Base-by-base conservation (phyloP, 495 filamentous ascomycete genomes). In the Achaetomiella virescens region DNA sequence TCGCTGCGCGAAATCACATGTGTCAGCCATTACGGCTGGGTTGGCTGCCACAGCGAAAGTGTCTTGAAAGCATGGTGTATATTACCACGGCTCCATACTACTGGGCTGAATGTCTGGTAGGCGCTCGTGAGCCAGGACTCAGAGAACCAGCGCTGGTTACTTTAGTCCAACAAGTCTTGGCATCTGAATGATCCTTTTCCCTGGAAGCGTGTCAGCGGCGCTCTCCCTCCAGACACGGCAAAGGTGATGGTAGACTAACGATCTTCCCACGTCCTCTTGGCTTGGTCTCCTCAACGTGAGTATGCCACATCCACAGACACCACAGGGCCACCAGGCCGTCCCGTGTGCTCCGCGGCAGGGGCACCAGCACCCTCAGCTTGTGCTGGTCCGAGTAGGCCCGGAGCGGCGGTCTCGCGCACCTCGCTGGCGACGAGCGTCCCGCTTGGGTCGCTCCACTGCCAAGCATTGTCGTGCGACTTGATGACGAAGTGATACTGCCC, bases 261-360 rank as follows among this genome's bases (percentile, higher is more conserved):
- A 21, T 60, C 58, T 9, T 46, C 37, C 58, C 52, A 56, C 8
- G 52, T 51, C 33, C 6, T 48, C 42, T 45, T 50, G 27, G 37
- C 8, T 4, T 49, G 10, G 11, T 27, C 8, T 38, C 33, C 15
- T 40, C 27, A 1, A 41, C 3, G 29, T 64, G 61, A 4, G 54
- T 8, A 54, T 62, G 64, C 70, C 66, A 69, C 37, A 68, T 54
- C 57, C 68, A 65, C 49, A 72, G 37, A 24, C 68, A 70, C 70
- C 70, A 72, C 45, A 68, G 48, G 2, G 61, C 68, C 29, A 72
- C 58, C 59, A 72, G 37, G 1, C 54, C 61, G 42, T 72, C 70
- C 60, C 65, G 56, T 36, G 38, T 60, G 25, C 57, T 49, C 36
- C 66, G 46, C 7, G 61, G 43, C 47, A 69, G 21, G n/a, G 64